Base-by-base conservation (phyloP, 768 basidiomycete genomes). In the Paxillus ammoniavirescens region DNA sequence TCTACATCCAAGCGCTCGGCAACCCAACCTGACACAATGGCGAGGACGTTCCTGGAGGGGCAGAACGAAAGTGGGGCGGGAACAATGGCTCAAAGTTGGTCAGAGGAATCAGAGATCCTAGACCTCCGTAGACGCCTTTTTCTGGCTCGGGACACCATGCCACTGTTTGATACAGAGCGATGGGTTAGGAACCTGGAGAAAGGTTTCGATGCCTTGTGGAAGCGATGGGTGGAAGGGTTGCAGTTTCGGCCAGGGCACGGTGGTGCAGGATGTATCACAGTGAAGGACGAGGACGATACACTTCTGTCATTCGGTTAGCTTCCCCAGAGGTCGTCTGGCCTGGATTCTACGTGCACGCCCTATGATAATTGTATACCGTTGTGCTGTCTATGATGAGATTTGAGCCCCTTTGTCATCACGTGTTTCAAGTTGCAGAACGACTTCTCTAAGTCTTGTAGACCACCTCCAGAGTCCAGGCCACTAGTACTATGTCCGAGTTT, bases 181-280 rank as follows among this genome's bases (percentile, higher is more conserved):
- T 81, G 79, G 78, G 75, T 74, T 15, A 61, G 61, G 49, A 78
- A 81, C 49, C 56, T 80, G 43, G 80, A 81, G 64, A 75, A 75
- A 57, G 78, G 74, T 1, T 69, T 72, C 21, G 28, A 56, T 31
- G 70, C 68, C 17, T 77, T 76, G 0, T 81, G 79, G 79, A 62
- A 68, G 49, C 73, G 79, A 21, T 81, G 77, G 77, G 77, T 76
- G 12, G 70, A 73, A 35, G 76, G 76, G 61, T 69, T 61, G 57
- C 75, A 67, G 53, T 67, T 64, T 63, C 68, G 53, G 14, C 49
- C 57, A 10, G 63, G 67, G 42, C 54, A 58, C 41, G 64, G 69
- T 42, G 66, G 72, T 17, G 72, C 73, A 64, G 66, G 62, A 8
- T 64, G 56, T 8, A 68, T 69, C 14, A 42, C 59, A n/a, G 65